Conservation (phyloP, 805 yeast species). For the Monosporozyma aquatica region DNA sequence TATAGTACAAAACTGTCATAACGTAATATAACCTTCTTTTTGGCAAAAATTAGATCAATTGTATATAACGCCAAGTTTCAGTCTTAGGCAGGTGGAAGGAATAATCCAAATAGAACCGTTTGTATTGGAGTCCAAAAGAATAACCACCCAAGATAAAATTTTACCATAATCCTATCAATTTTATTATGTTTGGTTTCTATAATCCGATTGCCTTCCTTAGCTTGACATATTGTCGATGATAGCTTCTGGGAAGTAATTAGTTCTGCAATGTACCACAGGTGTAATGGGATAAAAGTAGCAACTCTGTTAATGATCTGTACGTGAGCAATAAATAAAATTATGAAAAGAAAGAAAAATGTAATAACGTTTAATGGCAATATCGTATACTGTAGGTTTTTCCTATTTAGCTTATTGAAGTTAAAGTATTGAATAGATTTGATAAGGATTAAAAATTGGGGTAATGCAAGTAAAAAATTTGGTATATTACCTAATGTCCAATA, state of each 20-base stretch:
- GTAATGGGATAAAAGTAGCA: slow-evolving; percentile 65
- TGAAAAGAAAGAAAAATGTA: slow-evolving; percentile 36
- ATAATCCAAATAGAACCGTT: slow-evolving; percentile 66
- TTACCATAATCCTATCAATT: slow-evolving; percentile 23
- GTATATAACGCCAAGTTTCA: too few relatives aligned
- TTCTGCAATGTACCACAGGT: slow-evolving; percentile 60
- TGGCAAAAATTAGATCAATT: too few relatives aligned
- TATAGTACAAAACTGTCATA: too few relatives aligned
- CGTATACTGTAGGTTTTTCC: slow-evolving; percentile 14
- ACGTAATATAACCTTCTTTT: too few relatives aligned
- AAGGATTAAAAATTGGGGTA: slow-evolving; percentile 53
- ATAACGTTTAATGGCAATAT: slow-evolving; percentile 34
- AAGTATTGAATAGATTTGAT: slow-evolving; percentile 34
- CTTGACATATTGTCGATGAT: too few relatives aligned
- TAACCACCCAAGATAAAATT: slow-evolving; percentile 39
- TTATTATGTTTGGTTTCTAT: slow-evolving; percentile 5
- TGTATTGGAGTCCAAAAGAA: slow-evolving; percentile 60
- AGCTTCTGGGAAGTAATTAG: slow-evolving; percentile 17
- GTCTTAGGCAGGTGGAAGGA: slow-evolving; percentile 91
- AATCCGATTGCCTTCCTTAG: too few relatives aligned
- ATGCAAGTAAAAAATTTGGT: slow-evolving; percentile 72
- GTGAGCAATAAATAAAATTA: slow-evolving; percentile 60
- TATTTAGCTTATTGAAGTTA: slow-evolving; percentile 29
- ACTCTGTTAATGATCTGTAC: slow-evolving; percentile 80
- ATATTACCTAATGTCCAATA: slow-evolving; percentile 80